These are phyloP conservation scores for Boletus edulis DNA, from an alignment of 768 basidiomycete species.

Conservation along the genomic window DNA sequence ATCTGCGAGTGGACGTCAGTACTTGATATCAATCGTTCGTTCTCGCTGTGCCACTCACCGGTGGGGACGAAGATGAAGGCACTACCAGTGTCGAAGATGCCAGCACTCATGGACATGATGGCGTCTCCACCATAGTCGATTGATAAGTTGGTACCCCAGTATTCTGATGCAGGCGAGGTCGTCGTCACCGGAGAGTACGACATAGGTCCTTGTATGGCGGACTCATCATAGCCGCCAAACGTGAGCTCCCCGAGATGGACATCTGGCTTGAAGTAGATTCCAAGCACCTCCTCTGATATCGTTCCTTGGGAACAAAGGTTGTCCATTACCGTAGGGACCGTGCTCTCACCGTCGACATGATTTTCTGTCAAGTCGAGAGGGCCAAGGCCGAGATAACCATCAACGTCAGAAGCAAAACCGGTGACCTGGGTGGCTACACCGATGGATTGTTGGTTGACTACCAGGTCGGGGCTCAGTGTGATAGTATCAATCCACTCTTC, in stretches of 20 bases:
- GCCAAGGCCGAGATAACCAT: constrained; percentile 40
- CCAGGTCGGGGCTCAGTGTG: constrained; percentile 3
- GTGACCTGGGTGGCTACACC: constrained; percentile 28
- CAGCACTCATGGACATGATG: constrained; percentile 24
- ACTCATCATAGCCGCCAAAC: constrained; percentile 26
- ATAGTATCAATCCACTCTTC: constrained; percentile 19
- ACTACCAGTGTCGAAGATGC: constrained; percentile 34
- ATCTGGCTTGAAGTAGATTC: constrained; percentile 31
- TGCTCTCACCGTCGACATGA: constrained; percentile 3
- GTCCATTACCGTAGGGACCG: constrained; percentile 35
- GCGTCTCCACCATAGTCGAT: constrained; percentile 24
- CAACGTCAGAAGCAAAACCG: constrained; percentile 18
- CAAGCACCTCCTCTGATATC: constrained; percentile 28
- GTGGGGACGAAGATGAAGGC: constrained; percentile 23
- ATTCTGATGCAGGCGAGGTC: constrained; percentile 21
- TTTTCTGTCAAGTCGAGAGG: constrained; percentile 33
- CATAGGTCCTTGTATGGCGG: constrained; percentile 11
- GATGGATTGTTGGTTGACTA: constrained; percentile 31
- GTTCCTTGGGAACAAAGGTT: constrained; percentile 30
- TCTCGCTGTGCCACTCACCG: constrained; percentile 8
- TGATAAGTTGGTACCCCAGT: constrained; percentile 33
- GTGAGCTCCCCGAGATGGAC: constrained; percentile 18
- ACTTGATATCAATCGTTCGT: too few relatives aligned
- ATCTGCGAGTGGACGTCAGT: background rate
- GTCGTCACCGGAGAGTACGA: constrained; percentile 25